Percentiles rank a stretch among this genome's conserved stretches.
Evolutionary conservation across 2,329 filamentous ascomycete genomes (phyloP).

Genomic region (Verticillium dahliae): DNA sequence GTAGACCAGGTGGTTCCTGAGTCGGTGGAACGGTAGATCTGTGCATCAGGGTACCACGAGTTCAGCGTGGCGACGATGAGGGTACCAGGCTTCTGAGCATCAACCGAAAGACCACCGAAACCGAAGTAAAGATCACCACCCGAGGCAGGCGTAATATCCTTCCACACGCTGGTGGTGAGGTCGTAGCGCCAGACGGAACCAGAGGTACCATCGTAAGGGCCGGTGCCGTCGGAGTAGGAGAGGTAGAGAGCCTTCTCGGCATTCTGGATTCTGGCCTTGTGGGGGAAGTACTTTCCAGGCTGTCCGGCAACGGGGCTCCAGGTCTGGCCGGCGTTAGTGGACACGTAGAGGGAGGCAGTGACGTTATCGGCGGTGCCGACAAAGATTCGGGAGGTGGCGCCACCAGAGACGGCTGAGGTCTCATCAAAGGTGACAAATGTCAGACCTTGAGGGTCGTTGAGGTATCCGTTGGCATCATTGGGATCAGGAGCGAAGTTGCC

Average conservation of each 20-base stretch:
- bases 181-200: slow-evolving; percentile 51
- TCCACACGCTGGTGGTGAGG: slow-evolving; percentile 40
- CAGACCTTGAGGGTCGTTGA: slow-evolving; percentile 37
- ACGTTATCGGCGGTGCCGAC: slow-evolving; percentile 47
- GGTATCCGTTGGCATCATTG: slow-evolving; percentile 33
- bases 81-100: slow-evolving; percentile 47
- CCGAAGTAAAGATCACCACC: slow-evolving; percentile 41
- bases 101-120: slow-evolving; percentile 49
- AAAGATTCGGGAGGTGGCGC: slow-evolving; percentile 49
- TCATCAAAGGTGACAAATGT: slow-evolving; percentile 50
- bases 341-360: slow-evolving; percentile 46
- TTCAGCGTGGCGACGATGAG: slow-evolving; percentile 51
- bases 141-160: slow-evolving; percentile 48
- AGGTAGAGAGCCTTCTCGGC: slow-evolving; percentile 47
- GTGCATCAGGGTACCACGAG: slow-evolving; percentile 53
- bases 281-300: slow-evolving; percentile 43
- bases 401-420: slow-evolving; percentile 35
- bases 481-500: slow-evolving; percentile 42
- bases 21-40: slow-evolving; percentile 48
- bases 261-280: slow-evolving; percentile 45
- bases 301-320: slow-evolving; percentile 45
- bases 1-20: slow-evolving; percentile 48
- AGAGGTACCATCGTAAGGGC: slow-evolving; percentile 48
- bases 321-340: slow-evolving; percentile 44
- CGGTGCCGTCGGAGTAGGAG: slow-evolving; percentile 46